Conservation (phyloP, 345 rosid species). For the Eucalyptus sp. region DNA sequence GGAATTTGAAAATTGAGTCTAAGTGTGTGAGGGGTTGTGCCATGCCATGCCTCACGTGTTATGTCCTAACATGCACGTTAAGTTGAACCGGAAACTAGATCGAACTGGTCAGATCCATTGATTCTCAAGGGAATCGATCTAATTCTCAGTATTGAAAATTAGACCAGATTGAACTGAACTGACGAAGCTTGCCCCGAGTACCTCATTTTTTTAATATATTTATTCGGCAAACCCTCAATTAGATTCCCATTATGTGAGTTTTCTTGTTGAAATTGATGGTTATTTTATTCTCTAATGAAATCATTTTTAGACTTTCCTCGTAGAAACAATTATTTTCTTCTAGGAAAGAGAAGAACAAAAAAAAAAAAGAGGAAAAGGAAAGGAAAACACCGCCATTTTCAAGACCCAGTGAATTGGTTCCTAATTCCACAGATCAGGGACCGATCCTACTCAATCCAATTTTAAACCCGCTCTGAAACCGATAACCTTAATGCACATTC, state of each 20-base stretch:
- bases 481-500: neutral
- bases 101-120: rapidly evolving
- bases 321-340: neutral
- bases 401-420: rapidly evolving
- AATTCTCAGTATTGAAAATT: neutral
- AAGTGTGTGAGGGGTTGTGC: neutral
- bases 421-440: neutral
- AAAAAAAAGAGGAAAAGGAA: neutral
- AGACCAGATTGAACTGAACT: rapidly evolving
- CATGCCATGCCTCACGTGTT: neutral
- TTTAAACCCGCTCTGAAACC: rapidly evolving
- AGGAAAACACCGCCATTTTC: neutral
- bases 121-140: rapidly evolving
- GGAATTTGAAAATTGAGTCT: neutral
- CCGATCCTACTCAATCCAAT: neutral
- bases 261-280: neutral
- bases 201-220: neutral
- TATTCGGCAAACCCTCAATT: neutral
- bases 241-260: neutral
- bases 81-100: rapidly evolving
- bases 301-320: neutral
- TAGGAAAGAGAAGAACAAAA: neutral
- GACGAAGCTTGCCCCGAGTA: rapidly evolving
- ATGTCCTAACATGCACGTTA: neutral
- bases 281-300: neutral